Conservation (phyloP, 2,329 filamentous ascomycete genomes). For the Neofusicoccum ribis region DNA sequence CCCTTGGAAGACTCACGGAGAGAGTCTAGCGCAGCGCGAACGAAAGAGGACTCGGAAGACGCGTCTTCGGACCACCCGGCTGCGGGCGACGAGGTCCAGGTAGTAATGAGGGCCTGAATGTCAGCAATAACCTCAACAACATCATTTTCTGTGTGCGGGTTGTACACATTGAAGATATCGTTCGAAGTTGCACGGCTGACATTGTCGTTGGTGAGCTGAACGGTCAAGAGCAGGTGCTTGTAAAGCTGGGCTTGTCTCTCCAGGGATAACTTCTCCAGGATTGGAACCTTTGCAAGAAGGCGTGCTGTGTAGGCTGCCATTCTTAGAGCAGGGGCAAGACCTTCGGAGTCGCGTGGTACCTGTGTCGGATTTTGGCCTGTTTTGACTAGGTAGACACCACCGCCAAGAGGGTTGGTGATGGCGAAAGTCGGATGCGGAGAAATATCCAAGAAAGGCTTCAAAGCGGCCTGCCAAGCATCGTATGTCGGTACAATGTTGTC, state of each 20-base stretch:
- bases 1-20: slow-evolving; percentile 24
- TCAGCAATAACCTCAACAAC: slow-evolving; percentile 55
- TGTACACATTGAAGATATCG: slow-evolving; percentile 51
- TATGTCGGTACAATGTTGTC: slow-evolving; percentile 61
- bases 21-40: slow-evolving; percentile 29
- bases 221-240: slow-evolving; percentile 53
- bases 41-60: slow-evolving; percentile 20
- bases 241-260: slow-evolving; percentile 45
- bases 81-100: slow-evolving; percentile 38
- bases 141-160: slow-evolving; percentile 52
- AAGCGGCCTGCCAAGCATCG: slow-evolving; percentile 64
- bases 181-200: slow-evolving; percentile 58
- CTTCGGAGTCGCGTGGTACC: slow-evolving; percentile 63
- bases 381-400: slow-evolving; percentile 65
- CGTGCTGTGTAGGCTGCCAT: slow-evolving; percentile 70
- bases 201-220: slow-evolving; percentile 62
- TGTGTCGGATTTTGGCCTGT: slow-evolving; percentile 26
- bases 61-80: not conserved
- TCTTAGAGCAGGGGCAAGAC: slow-evolving; percentile 71
- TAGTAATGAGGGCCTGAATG: slow-evolving; percentile 49
- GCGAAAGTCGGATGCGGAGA: slow-evolving; percentile 65
- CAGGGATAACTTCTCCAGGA: slow-evolving; percentile 34
- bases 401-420: slow-evolving; percentile 71
- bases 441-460: slow-evolving; percentile 57
- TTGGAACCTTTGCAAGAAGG: slow-evolving; percentile 52